Evolutionary conservation across 202 grass and related monocot species (phyloP), one percentile per base, ranked within the genome.

Genomic region (Hordeum pubiflorum): DNA sequence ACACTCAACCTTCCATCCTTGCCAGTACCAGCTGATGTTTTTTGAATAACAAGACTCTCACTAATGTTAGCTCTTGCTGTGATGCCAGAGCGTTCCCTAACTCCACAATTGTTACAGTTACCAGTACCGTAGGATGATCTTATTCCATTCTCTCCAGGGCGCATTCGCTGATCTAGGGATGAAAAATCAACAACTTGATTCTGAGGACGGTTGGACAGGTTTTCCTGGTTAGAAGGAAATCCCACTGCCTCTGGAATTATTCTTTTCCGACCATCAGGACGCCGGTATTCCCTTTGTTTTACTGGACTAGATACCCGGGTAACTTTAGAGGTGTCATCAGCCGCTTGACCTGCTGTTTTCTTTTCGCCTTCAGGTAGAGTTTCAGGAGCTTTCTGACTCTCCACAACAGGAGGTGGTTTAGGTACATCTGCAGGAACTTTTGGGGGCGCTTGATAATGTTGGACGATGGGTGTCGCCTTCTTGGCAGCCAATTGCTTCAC

Each of bases 171-270:
- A 64, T 85, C 89, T 54, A 89, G 74, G 63, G 89, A 81, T 79
- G 91, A 85, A 43, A 94, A 94, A 75, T 91, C 91, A 34, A 82
- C 81, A 57, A 52, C 77, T 74, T 89, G 89, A 82, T 44, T 78
- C 55, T 94, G 91, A 41, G 78, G 34, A 64, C 32, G 55, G 15
- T 48, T 82, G 76, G 84, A 88, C 22, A 89, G 63, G 39, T 85
- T 88, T 85, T 97, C 95, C 79, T 95, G 90, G 71, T 88, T 85
- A 43, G 82, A 82, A 40, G 92, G 88, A 87, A 94, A 87, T 61
- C 96, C 96, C 14, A 98, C 90, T 46, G 96, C 96, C 91, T 98
- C 90, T 22, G 96, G 96, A 77, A 98, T 98, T 86, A 98, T 98
- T 87, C 96, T 89, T 91, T 95, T 95, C 62, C 96, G 90, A 12